phyloP scores from a whole-genome alignment of 257 asterid genomes.

The Solanum rostratum region DNA sequence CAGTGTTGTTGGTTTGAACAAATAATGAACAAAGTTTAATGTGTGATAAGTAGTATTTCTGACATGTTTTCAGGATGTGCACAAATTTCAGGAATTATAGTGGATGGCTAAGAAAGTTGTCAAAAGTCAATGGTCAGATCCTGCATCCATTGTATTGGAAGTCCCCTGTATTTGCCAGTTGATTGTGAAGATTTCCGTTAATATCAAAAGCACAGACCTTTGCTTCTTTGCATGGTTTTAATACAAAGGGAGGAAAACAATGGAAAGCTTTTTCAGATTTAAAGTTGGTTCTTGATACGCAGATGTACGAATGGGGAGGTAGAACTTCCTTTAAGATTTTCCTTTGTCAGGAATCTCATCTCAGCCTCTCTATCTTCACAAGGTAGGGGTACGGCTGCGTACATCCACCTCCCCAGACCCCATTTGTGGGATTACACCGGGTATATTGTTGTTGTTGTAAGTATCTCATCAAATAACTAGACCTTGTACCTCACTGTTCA shows the following conservation, averaged over 20 bases:
- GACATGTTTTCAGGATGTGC: background rate
- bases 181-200: background rate
- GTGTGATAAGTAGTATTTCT: background rate
- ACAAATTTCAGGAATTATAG: background rate
- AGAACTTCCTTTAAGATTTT: background rate
- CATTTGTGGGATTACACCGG: background rate
- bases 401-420: background rate
- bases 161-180: background rate
- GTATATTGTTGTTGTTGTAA: background rate
- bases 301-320: background rate
- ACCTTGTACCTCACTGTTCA: background rate
- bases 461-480: background rate
- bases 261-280: background rate
- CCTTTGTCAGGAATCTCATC: background rate
- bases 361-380: background rate
- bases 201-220: background rate
- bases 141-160: background rate
- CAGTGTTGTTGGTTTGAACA: background rate
- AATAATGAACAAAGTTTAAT: background rate
- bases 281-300: background rate
- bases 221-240: background rate
- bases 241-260: background rate
- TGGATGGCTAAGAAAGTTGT: background rate
- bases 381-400: background rate
- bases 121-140: background rate